Evolutionary conservation across 352 stramenopile genomes (phyloP), one percentile per base, ranked within the genome.

Genomic region (Pythium phragmitis): DNA sequence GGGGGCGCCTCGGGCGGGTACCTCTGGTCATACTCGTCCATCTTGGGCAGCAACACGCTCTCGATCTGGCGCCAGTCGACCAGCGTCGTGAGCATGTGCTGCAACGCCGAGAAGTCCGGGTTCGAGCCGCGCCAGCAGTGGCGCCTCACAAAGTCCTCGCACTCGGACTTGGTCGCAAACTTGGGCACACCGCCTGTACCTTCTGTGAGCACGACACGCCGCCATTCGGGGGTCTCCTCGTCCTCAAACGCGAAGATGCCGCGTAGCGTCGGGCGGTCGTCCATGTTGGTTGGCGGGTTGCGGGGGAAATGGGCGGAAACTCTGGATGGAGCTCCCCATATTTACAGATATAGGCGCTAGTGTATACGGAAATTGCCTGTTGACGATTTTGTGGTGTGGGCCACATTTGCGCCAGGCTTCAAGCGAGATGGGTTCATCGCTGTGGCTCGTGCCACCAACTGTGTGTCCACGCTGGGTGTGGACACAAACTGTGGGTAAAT

Each of bases 81-180:
- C 36, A 97, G 76, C 72, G 92, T 96, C 47, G 90, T 96, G 68
- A 98, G 92, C 23, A 97, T 85, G 68, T 98, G 93, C 75, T 96
- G 86, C 63, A 98, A 80, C 63, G 85, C 86, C 21, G 87, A 87
- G 73, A 92, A 95, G 63, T 97, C 85, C 4, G 91, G 92, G 66
- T 98, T 98, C 41, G 88, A 97, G 41, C 87, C 86, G 37, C 79
- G 75, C 74, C 72, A 82, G 75, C 88, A 97, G 72, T 97, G 82
- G 59, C 80, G 74, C 21, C 83, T 70, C 65, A 96, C 92, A 60
- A 98, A 98, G 45, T 83, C 77, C 69, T 96, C 85, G 63, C 87
- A 96, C 66, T 97, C 88, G 45, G 72, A 79, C 68, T 92, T 93
- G 63, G 82, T 97, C 4, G 77, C 80, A 67, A 97, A 97, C 67